These are phyloP conservation scores for Chaetomiaceae sp. DNA, from an alignment of 2,329 filamentous ascomycete genomes.

Conservation along the genomic window DNA sequence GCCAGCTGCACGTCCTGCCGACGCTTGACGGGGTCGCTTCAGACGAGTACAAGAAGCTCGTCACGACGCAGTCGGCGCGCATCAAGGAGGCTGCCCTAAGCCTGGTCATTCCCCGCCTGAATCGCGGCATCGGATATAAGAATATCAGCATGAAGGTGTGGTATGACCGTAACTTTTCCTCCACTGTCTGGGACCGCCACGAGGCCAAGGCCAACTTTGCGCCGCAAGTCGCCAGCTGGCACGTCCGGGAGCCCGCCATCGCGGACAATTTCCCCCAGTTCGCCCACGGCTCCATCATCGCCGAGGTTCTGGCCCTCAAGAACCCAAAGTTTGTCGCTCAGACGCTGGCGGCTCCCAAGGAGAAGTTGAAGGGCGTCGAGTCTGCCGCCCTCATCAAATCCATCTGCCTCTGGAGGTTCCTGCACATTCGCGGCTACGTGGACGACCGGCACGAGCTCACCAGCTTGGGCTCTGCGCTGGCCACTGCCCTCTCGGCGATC, in stretches of 20 bases:
- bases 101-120: constrained; percentile 72
- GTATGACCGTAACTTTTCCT: constrained; percentile 69
- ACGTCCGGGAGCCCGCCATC: constrained; percentile 58
- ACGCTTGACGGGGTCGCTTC: constrained; percentile 80
- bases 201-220: constrained; percentile 41
- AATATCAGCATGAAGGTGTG: constrained; percentile 74
- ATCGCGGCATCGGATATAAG: constrained; percentile 79
- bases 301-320: constrained; percentile 63
- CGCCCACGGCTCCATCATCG: constrained; percentile 46
- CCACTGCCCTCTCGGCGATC: constrained; percentile 61
- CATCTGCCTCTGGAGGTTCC: constrained; percentile 80
- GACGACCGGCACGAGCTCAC: constrained; percentile 76
- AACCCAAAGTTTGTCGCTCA: constrained; percentile 65
- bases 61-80: constrained; percentile 68
- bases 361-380: constrained; percentile 54
- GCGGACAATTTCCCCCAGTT: constrained; percentile 44
- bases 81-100: constrained; percentile 73
- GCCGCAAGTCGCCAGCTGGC: constrained; percentile 59
- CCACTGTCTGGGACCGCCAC: constrained; percentile 59
- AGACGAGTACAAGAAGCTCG: constrained; percentile 73
- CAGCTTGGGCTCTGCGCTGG: constrained; percentile 75
- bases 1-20: constrained; percentile 72
- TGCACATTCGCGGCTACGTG: constrained; percentile 84
- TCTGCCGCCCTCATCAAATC: constrained; percentile 61
- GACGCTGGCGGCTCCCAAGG: constrained; percentile 58